Percentiles rank a stretch among this genome's conserved stretches.
These are phyloP conservation scores for Datura wrightii DNA, from an alignment of 257 asterid genomes.

Conservation along the genomic window DNA sequence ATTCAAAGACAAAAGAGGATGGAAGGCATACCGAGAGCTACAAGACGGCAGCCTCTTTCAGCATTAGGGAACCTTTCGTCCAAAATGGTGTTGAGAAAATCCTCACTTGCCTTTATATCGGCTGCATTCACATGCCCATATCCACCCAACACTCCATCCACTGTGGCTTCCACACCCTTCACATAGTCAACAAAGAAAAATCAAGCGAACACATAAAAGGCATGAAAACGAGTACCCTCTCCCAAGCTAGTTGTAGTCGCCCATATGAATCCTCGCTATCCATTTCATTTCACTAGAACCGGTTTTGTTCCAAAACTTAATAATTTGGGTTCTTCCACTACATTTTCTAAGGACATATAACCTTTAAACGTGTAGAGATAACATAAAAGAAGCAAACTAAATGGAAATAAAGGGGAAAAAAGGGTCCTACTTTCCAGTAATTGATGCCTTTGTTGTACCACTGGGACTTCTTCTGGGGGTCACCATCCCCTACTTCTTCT, in stretches of 20 bases:
- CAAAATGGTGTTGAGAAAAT: constrained; percentile 68
- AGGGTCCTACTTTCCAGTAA: constrained; percentile 77
- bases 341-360: background rate
- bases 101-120: constrained; percentile 79
- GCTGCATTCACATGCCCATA: constrained; percentile 78
- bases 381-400: background rate
- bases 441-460: constrained; percentile 84
- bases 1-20: constrained; percentile 1
- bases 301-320: too few relatives aligned
- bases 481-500: constrained; percentile 78
- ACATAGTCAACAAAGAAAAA: constrained; percentile 38
- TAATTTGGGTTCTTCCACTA: too few relatives aligned
- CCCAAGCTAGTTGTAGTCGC: background rate
- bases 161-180: constrained; percentile 96
- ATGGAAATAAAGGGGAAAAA: background rate
- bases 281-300: too few relatives aligned
- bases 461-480: constrained; percentile 57
- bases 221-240: background rate
- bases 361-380: background rate
- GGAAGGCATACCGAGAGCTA: constrained; percentile 73
- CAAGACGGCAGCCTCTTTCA: constrained; percentile 62
- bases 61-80: constrained; percentile 69
- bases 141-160: constrained; percentile 95
- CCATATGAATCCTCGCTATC: too few relatives aligned
- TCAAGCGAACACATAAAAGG: background rate